These are phyloP conservation scores for Aspergillus sclerotioniger DNA, from an alignment of 495 filamentous ascomycete species.

Conservation along the genomic window DNA sequence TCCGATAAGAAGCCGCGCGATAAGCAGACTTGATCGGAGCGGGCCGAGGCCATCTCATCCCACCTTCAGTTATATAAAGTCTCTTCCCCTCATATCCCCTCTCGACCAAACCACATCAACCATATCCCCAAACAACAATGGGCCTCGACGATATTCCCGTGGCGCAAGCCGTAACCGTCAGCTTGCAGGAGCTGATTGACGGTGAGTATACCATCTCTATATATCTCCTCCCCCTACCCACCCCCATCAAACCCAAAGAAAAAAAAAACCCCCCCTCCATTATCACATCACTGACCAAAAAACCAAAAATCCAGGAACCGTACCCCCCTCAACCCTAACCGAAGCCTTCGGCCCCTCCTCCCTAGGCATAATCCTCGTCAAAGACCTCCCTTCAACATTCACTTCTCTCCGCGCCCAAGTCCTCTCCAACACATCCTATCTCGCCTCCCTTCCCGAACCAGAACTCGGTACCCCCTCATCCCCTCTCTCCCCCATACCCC, in stretches of 20 bases:
- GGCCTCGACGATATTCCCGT: conserved; percentile 21
- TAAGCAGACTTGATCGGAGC: conserved; percentile 13
- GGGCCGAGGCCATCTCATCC: conserved; percentile 12
- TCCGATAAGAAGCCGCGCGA: not conserved
- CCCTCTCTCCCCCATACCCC: not conserved
- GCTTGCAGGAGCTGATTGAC: conserved; percentile 49
- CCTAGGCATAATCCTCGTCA: conserved; percentile 88
- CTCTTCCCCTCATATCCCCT: not conserved
- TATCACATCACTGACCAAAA: conserved; percentile 1
- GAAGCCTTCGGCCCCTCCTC: conserved; percentile 90
- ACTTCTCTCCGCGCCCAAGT: conserved; percentile 63
- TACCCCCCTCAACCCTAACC: conserved; percentile 71
- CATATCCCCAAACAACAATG: conserved; percentile 15
- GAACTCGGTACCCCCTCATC: conserved; percentile 67
- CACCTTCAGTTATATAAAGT: not conserved
- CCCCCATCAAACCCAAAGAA: not conserved
- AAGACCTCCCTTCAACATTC: conserved; percentile 73
- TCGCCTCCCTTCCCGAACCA: conserved; percentile 73
- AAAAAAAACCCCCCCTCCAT: too few relatives aligned
- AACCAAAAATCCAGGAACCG: conserved; percentile 52
- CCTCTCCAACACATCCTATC: conserved; percentile 82
- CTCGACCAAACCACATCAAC: not conserved
- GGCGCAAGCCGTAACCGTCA: conserved; percentile 53
- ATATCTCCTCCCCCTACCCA: not conserved
- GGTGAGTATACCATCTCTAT: conserved; percentile 15